Base-by-base conservation (phyloP, 345 rosid genomes). In the Clausena lansium region DNA sequence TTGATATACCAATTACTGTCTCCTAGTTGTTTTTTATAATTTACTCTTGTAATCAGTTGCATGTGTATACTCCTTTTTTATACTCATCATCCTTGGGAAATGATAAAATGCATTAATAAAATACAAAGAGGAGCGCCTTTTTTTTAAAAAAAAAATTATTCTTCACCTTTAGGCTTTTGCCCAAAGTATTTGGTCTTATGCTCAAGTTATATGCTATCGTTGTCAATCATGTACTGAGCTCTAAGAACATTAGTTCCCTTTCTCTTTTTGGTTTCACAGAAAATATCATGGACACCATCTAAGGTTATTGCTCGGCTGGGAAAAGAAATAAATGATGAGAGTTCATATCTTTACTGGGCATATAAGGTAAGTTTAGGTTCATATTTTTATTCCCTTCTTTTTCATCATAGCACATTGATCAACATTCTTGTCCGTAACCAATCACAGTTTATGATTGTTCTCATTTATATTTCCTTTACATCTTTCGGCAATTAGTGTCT, bases 261-360 rank as follows among this genome's bases (percentile, higher is more conserved):
- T 80, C 63, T 69, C 24, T 58, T 80, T 64, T 80, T 74, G 61
- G 27, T 63, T 73, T 80, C 8, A 33, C 89, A 96, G 99, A 84
- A 82, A 41, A 74, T 89, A 67, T 83, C 82, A 67, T 96, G 99
- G 99, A 89, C 99, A 35, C 99, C 99, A 39, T 94, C 99, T 41
- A 94, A 87, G 81, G 38, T 92, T 63, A 89, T 92, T 80, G 92
- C 91, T 27, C 88, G 95, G 67, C 71, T 96, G 76, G 99, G 98
- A 76, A 91, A 88, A 84, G 98, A 94, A 88, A 92, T 94, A 74
- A 92, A 91, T 76, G 73, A 89, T 69, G 97, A 89, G 82, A 88
- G 91, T 54, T 96, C 98, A 14, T 96, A 96, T 62, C 94, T 96
- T 78, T 92, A 88, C 78, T 94, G 98, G 99, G 99, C 98, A 63